Evolutionary conservation across 805 yeast species (phyloP), one percentile per base, ranked within the genome.

Genomic region (Metschnikowia chrysomelidarum): DNA sequence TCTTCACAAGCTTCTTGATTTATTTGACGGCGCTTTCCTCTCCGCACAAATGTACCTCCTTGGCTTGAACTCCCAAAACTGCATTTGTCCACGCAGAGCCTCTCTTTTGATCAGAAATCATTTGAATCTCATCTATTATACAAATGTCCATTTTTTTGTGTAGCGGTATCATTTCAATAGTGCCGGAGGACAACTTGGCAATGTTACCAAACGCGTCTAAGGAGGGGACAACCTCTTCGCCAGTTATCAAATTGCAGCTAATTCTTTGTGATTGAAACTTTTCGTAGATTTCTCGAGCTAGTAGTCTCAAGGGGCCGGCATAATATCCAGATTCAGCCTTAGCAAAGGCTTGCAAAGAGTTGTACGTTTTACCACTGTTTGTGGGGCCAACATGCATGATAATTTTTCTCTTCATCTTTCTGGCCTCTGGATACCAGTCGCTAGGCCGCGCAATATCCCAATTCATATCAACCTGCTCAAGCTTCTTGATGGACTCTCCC

Each of bases 311-410:
- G 0, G 99, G 99, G 1, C 98, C 98, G 0, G 98, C 98, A 60
- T 82, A 93, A 47, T 83, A 85, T 0, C 98, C 98, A 13, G 79
- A 71, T 20, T 77, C 69, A 11, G 87, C 78, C 14, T 59, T 51
- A 47, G 79, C 79, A 31, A 93, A 67, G 36, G 78, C 71, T 49
- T 82, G 70, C 29, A 93, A 62, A 0, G 98, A 95, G 30, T 76
- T 73, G 54, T 86, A 85, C 0, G 98, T 93, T 53, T 93, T 93
- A 9, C 99, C 99, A 47, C 93, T 81, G 57, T 93, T 93, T 0
- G 99, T 93, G 1, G 99, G 98, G 0, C 99, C 99, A 8, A 93
- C 86, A 56, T 93, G 99, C 79, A 93, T 75, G n/a, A 83, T 73
- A 31, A 93, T 71, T 32, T 82, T 80, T 24, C 99, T 68, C 44